A percentile compares a stretch with the other conserved stretches of the same genome.
phyloP scores from a whole-genome alignment of 164 flowering plant genomes.

The Dillenia turbinata region DNA sequence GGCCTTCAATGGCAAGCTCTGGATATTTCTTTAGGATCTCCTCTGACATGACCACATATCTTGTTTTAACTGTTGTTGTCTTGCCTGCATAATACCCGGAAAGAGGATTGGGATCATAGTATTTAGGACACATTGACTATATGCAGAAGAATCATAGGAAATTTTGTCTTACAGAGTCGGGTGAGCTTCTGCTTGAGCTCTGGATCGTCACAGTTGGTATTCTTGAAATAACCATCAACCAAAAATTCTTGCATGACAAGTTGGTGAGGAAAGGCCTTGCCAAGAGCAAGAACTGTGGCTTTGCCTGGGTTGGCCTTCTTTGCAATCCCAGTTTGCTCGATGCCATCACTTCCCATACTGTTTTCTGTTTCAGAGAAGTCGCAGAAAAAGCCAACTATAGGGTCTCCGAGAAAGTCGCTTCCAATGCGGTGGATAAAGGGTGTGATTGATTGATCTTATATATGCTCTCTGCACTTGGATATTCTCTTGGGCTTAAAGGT shows the following conservation, averaged over 20 bases:
- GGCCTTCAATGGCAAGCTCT: slow-evolving; percentile 83
- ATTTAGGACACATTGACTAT: no score
- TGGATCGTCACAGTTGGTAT: slow-evolving; percentile 86
- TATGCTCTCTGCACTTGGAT: no score
- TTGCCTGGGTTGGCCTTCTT: slow-evolving; percentile 53
- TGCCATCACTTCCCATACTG: slow-evolving; percentile 25
- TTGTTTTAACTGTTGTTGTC: slow-evolving; percentile 91
- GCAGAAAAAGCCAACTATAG: no score
- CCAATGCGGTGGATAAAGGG: no score
- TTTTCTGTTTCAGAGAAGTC: neutral
- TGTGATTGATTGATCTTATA: no score
- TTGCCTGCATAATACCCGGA: slow-evolving; percentile 42
- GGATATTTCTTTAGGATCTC: slow-evolving; percentile 81
- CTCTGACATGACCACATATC: slow-evolving; percentile 96
- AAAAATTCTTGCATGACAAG: slow-evolving; percentile 92
- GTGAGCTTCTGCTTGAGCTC: slow-evolving; percentile 86
- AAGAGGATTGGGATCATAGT: neutral
- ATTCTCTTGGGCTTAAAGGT: no score
- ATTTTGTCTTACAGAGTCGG: slow-evolving; percentile 53
- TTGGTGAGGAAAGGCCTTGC: slow-evolving; percentile 94
- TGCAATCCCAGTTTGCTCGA: slow-evolving; percentile 6
- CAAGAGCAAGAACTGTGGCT: slow-evolving; percentile 80
- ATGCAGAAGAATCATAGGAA: neutral
- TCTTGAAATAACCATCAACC: slow-evolving; percentile 89
- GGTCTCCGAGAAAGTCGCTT: no score